Evolutionary conservation across 129 eudicot genomes (phyloP).

Genomic region (Artemisia tridentata): DNA sequence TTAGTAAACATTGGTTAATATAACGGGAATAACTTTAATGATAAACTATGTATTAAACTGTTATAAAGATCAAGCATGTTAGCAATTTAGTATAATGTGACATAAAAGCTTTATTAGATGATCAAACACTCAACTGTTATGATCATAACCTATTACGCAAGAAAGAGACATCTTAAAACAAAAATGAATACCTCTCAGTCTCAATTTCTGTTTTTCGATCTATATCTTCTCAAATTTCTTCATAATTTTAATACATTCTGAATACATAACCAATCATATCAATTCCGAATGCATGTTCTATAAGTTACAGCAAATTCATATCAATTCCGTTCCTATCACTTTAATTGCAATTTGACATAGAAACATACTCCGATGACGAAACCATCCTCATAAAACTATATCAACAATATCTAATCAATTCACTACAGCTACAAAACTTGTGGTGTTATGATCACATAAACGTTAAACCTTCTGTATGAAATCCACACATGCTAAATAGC

Average conservation of each 20-base stretch:
- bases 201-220: too few species aligned
- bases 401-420: too few species aligned
- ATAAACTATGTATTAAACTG: slow-evolving; percentile 1
- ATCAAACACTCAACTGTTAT: too few species aligned
- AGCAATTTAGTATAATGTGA: too few species aligned
- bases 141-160: too few species aligned
- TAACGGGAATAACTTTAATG: neutral
- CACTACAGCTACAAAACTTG: too few species aligned
- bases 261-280: neutral
- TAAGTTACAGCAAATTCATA: neutral
- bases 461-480: neutral
- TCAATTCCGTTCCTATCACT: neutral
- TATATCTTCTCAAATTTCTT: neutral
- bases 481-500: neutral
- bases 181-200: too few species aligned
- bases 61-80: slow-evolving; percentile 1
- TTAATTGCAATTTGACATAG: too few species aligned
- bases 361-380: too few species aligned
- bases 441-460: neutral
- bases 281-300: neutral
- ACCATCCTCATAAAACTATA: too few species aligned
- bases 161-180: too few species aligned
- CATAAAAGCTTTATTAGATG: too few species aligned
- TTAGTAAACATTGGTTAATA: neutral
- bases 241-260: neutral